Evolutionary conservation across 352 stramenopile genomes (phyloP).

Genomic region (Stramenopiles sp.): DNA sequence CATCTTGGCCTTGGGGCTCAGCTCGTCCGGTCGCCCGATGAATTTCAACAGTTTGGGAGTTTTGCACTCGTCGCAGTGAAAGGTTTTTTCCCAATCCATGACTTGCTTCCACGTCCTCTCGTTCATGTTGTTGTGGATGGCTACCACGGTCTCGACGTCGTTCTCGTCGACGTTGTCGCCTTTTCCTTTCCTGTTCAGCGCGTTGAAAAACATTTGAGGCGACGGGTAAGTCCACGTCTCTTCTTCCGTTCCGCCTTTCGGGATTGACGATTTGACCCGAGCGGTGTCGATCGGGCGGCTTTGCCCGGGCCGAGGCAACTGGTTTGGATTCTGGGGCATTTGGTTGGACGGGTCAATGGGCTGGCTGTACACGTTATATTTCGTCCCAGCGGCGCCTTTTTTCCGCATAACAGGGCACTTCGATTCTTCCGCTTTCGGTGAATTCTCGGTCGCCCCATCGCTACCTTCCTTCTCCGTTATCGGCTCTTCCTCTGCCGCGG

Average conservation of each 20-base stretch:
- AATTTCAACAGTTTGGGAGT: conserved; percentile 85
- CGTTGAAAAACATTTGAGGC: conserved; percentile 98
- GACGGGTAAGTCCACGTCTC: conserved; percentile 90
- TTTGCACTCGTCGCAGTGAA: conserved; percentile 18
- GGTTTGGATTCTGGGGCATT: conserved; percentile 88
- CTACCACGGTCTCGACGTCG: conserved; percentile 80
- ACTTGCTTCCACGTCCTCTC: conserved; percentile 91
- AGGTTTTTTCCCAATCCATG: conserved; percentile 82
- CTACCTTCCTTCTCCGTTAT: background rate
- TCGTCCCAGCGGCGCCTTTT: conserved; percentile 24
- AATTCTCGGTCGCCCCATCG: background rate
- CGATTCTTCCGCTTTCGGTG: background rate
- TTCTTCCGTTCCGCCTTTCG: conserved; percentile 71
- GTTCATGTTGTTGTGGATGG: conserved; percentile 99
- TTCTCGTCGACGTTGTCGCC: conserved; percentile 71
- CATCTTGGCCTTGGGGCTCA: conserved; percentile 75
- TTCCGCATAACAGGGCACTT: background rate
- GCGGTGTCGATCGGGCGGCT: conserved; percentile 63
- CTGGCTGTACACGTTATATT: conserved; percentile 95
- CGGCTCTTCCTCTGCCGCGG: background rate
- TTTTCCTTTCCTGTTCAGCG: conserved; percentile 88
- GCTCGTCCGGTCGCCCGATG: conserved; percentile 76
- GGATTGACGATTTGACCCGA: conserved; percentile 81
- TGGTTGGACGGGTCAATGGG: conserved; percentile 90
- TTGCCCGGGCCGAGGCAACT: conserved; percentile 71